Base-by-base conservation (phyloP, 208 protist genomes). In the Trypanosoma melophagium region DNA sequence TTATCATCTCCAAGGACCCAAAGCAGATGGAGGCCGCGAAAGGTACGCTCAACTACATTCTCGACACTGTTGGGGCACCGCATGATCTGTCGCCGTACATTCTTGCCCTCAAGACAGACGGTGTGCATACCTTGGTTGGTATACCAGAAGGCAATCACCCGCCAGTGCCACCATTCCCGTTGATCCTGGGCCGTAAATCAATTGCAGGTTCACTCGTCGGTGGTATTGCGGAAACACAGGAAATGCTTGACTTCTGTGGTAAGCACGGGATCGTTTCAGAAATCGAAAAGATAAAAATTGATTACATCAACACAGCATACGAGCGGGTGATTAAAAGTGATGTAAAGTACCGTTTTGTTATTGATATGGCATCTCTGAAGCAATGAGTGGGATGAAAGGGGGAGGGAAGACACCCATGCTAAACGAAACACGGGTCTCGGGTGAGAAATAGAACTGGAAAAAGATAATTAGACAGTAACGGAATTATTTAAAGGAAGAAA, bases 221-320 rank as follows among this genome's bases (percentile, higher is more conserved):
- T 28, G 84, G 84, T 25, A 87, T 93, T 35, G 50, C 62, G 21
- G 83, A 84, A 49, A 93, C 84, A 17, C 86, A 94, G 51, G 92
- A 94, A 59, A 90, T 97, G 80, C 71, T 97, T 10, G 80, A 93
- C 71, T 87, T 97, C 67, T 93, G 86, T 60, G 74, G 60, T 45
- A 68, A 87, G 67, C 77, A 95, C 75, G 75, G 76, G 64, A 89
- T 95, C 56, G 65, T 70, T 7, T 76, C 83, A 28, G 78, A 84
- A 10, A 81, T 90, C 44, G 80, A 92, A 71, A 71, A 81, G 65
- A 86, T 91, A 64, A 69, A 60, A 21, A 88, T 88, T 42, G 53
- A 81, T 38, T 66, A 86, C 54, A 85, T 92, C 76, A 92, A 92
- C 62, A 72, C 80, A 54, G 86, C 83, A 24, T 89, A 83, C 66